These are phyloP conservation scores for Psilocybe cyanescens DNA, from an alignment of 768 basidiomycete genomes.

Conservation along the genomic window DNA sequence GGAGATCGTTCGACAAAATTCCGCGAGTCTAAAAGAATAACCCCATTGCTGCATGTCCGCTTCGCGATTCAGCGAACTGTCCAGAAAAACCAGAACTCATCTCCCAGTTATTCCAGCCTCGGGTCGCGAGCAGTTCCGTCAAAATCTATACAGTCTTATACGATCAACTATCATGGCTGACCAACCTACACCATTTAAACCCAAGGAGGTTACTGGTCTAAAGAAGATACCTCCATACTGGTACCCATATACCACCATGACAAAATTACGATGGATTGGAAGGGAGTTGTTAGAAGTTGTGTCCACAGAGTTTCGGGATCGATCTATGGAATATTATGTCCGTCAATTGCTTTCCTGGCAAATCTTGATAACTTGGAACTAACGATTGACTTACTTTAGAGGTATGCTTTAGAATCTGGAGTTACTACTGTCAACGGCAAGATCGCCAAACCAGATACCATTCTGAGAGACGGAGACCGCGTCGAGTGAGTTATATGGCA, in stretches of 20 bases:
- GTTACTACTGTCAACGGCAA: conserved; percentile 96
- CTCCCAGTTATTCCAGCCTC: conserved; percentile 52
- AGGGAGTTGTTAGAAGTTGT: conserved; percentile 90
- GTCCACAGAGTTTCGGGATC: conserved; percentile 91
- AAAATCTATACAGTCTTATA: conserved; percentile 56
- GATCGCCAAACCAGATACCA: conserved; percentile 75
- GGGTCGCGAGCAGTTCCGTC: conserved; percentile 57
- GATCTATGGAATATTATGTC: conserved; percentile 96
- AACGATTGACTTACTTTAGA: conserved; percentile 29
- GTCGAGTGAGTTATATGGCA: conserved; percentile 67
- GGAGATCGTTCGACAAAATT: neutral
- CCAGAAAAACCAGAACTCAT: conserved; percentile 38
- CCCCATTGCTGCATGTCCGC: conserved; percentile 21
- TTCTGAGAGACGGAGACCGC: conserved; percentile 85
- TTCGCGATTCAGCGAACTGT: conserved; percentile 29
- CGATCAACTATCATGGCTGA: conserved; percentile 50
- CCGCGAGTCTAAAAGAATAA: neutral
- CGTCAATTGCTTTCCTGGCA: conserved; percentile 32
- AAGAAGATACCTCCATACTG: conserved; percentile 89
- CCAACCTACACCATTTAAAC: conserved; percentile 30
- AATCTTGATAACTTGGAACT: neutral
- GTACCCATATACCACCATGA: conserved; percentile 93
- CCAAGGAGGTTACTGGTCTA: conserved; percentile 46
- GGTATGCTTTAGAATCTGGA: conserved; percentile 80
- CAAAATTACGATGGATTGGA: conserved; percentile 89